phyloP scores from a whole-genome alignment of 164 flowering plant genomes.

The grape (Vitis vinifera) region DNA sequence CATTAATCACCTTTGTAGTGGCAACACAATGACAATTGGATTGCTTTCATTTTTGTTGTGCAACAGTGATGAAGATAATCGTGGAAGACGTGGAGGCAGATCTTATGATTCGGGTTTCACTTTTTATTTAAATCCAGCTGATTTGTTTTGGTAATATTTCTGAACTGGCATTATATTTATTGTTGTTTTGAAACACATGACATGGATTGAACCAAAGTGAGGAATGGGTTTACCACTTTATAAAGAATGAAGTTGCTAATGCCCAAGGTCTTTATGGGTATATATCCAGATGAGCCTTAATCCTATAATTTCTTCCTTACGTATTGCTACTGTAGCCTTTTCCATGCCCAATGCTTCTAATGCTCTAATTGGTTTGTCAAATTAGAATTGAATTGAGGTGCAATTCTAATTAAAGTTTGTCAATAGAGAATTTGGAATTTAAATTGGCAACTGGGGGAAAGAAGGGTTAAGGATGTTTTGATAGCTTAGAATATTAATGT shows the following conservation, averaged over 20 bases:
- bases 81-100: constrained; percentile 86
- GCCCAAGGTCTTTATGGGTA: background rate
- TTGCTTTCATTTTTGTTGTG: background rate
- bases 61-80: constrained; percentile 82
- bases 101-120: constrained; percentile 68
- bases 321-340: background rate
- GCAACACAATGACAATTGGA: background rate
- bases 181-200: background rate
- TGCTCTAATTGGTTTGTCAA: background rate
- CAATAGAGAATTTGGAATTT: too few relatives aligned
- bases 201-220: background rate
- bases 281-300: background rate
- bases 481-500: background rate
- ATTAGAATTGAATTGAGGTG: background rate
- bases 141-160: constrained; percentile 75
- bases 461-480: too few relatives aligned
- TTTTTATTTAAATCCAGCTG: constrained; percentile 61
- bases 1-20: background rate
- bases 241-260: background rate
- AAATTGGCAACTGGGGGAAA: too few relatives aligned
- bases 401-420: too few relatives aligned
- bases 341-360: background rate
- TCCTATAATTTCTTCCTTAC: background rate
- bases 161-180: background rate
- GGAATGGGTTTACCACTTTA: background rate